Evolutionary conservation across 2,329 filamentous ascomycete species (phyloP), one percentile per base, ranked within the genome.

Genomic region (Penicillium paneum): DNA sequence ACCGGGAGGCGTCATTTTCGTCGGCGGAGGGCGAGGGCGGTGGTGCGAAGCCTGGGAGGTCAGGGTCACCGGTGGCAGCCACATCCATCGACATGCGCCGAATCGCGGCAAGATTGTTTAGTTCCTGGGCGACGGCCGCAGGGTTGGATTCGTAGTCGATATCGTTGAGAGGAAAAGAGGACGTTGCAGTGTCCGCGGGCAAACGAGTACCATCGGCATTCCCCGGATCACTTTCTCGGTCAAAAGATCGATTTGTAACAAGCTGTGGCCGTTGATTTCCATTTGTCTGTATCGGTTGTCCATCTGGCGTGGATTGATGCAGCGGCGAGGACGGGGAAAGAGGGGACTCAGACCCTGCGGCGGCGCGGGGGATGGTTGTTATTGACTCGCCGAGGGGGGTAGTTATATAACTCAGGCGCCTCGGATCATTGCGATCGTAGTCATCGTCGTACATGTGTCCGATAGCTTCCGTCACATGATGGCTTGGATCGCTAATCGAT

Each of bases 61-160:
- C 78, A 12, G 78, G 84, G 65, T 96, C 76, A 76, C 84, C 64
- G 26, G 82, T 77, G 6, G 78, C 81, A 61, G 84, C 82, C 7
- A 96, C 90, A 70, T 95, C 92, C 91, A 97, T 96, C 19, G 92
- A 96, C 86, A 97, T 90, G 61, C 92, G 85, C 63, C 92, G 84
- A 58, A 97, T 83, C 2, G 92, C 92, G 72, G 96, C 91, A 57
- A 97, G 76, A 68, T 96, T 97, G 78, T 88, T 95, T 64, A 97
- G 78, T 75, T 97, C 92, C 75, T 96, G 90, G 26, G 91, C 91
- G 55, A 97, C 90, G 58, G 92, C 91, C 55, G 87, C 91, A 0
- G 92, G 88, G 67, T 93, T 88, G 59, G 91, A 91, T 71, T 96
- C 93, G 71, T 94, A 94, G 67, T 92, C 90, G 59, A 96, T 83